Evolutionary conservation across 1,284 basidiomycete species (phyloP), one percentile per base, ranked within the genome.

Genomic region (Boletus mariae): DNA sequence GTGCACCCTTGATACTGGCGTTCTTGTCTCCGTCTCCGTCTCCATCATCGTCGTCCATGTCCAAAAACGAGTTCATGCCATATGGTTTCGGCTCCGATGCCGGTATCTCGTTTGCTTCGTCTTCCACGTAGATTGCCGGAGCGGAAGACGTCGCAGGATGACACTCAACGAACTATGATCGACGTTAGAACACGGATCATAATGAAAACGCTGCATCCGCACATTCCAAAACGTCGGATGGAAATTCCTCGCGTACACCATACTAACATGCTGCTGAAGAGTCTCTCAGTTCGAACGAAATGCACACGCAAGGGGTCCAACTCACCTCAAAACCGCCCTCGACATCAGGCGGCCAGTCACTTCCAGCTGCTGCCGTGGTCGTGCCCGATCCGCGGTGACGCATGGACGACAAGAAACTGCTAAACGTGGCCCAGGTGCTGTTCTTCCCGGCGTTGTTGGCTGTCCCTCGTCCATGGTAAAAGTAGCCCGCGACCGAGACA

Each of bases 181-280:
- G 3, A 51, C 7, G 25, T 54, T 11, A 53, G 26, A 7, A 31
- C 3, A n/a, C 4, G 1, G 26, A 4, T 0, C 0, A 4, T n/a
- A 15, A 15, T 0, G 11, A 3, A 44, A 8, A 23, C 5, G 3
- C 0, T 26, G 34, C 13, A 15, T 15, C 44, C 60, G 47, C 28
- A 64, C 63, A 12, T 67, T 56, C 62, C 65, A 67, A 26, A 50
- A 58, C 0, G 53, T 60, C 9, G 65, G 63, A 41, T 67, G 65
- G 31, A 66, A 64, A 43, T 42, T 52, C 38, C 28, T 59, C 3
- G 63, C 59, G 10, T 64, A 66, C 0, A 67, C 57, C 63, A 64
- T 60, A 17, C 48, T 64, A 0, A 64, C 60, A 28, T 64, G 54
- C 2, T 58, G 43, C 42, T 51, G 10, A 11, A 3, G 2, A 8